Evolutionary conservation across 768 basidiomycete genomes (phyloP).

Genomic region (Psilocybe subaeruginosa): DNA sequence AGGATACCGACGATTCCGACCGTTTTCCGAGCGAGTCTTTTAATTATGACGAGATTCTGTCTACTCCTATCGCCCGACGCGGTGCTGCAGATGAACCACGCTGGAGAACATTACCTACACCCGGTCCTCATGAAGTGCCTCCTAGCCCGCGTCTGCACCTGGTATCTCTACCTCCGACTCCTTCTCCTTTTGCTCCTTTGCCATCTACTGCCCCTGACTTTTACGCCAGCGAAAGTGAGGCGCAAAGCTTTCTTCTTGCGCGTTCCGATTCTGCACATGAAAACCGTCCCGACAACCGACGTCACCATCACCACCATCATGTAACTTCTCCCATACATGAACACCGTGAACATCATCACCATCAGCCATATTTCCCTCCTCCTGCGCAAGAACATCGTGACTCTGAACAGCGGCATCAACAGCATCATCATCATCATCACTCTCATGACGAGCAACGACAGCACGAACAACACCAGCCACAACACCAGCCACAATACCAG

Average conservation of each 20-base stretch:
- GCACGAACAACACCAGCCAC: background rate
- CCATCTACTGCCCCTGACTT: conserved; percentile 27
- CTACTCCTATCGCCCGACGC: conserved; percentile 42
- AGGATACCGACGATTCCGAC: conserved; percentile 22
- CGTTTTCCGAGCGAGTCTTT: conserved; percentile 19
- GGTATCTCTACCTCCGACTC: conserved; percentile 53
- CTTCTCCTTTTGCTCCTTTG: conserved; percentile 31
- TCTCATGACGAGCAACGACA: conserved; percentile 5
- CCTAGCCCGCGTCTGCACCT: conserved; percentile 56
- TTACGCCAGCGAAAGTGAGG: conserved; percentile 33
- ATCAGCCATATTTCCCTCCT: conserved; percentile 21
- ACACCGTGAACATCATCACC: conserved; percentile 14
- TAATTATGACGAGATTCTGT: conserved; percentile 30
- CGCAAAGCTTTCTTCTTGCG: conserved; percentile 24
- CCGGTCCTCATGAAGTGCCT: conserved; percentile 63
- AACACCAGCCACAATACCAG: too few species aligned
- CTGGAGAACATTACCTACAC: conserved; percentile 62
- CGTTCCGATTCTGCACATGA: conserved; percentile 21
- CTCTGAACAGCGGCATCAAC: too few species aligned
- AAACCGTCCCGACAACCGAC: conserved; percentile 19
- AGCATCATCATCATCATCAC: too few species aligned
- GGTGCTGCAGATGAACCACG: conserved; percentile 33
- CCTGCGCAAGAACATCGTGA: background rate
- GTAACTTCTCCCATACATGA: conserved; percentile 20
- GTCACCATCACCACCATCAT: conserved; percentile 17